phyloP scores from a whole-genome alignment of 2,329 filamentous ascomycete species.

The Aspergillus sp. region DNA sequence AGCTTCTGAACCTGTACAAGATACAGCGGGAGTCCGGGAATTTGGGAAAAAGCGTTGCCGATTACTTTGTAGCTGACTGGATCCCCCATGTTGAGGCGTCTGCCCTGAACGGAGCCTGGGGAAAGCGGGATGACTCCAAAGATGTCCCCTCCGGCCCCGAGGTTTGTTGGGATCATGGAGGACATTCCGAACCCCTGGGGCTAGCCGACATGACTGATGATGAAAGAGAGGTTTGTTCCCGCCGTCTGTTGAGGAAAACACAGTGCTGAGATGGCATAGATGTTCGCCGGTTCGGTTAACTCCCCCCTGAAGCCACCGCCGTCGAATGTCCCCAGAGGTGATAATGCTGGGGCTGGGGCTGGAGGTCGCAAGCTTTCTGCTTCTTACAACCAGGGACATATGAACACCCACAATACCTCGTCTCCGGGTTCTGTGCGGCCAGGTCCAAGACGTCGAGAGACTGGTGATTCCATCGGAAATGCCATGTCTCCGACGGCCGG shows the following conservation, averaged over 20 bases:
- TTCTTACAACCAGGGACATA: conserved; percentile 54
- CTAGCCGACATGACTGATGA: conserved; percentile 62
- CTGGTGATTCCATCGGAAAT: conserved; percentile 57
- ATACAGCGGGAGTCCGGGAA: conserved; percentile 45
- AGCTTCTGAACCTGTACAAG: conserved; percentile 66
- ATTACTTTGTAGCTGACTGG: conserved; percentile 68
- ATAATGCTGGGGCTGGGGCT: conserved; percentile 28
- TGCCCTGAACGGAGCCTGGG: conserved; percentile 56
- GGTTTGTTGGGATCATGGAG: conserved; percentile 77
- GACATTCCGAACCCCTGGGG: conserved; percentile 60
- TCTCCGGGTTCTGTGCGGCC: conserved; percentile 69
- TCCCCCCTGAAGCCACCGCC: conserved; percentile 81
- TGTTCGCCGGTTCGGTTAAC: conserved; percentile 81
- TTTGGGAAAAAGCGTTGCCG: conserved; percentile 52
- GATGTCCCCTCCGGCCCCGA: conserved; percentile 72
- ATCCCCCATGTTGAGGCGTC: conserved; percentile 65
- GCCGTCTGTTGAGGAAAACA: no score
- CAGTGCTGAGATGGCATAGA: conserved; percentile 40
- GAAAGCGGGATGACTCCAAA: conserved; percentile 65
- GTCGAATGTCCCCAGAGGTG: conserved; percentile 57
- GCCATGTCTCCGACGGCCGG: conserved; percentile 40
- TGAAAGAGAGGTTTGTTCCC: conserved; percentile 52
- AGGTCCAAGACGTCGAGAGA: conserved; percentile 72
- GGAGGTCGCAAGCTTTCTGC: conserved; percentile 69
- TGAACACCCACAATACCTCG: conserved; percentile 56